Percentiles rank a stretch among this genome's conserved stretches.
Conservation (phyloP, 1,284 basidiomycete species). For the Trichosporon sp. region DNA sequence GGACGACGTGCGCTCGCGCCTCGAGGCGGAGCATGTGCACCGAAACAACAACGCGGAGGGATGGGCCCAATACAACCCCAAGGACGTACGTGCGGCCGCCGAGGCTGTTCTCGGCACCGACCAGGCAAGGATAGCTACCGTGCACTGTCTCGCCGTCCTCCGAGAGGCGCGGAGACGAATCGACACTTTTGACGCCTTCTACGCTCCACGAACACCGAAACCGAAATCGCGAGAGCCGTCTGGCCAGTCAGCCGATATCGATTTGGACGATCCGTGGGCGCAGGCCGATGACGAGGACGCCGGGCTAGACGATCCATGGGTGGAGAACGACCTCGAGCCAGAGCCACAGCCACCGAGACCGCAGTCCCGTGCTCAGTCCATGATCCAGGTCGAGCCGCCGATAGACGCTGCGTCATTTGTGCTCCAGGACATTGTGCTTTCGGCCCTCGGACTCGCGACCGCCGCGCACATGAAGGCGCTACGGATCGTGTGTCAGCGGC, state of each 20-base stretch:
- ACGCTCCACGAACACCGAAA: conserved; percentile 11
- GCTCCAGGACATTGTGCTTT: conserved; percentile 62
- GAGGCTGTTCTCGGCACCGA: conserved; percentile 23
- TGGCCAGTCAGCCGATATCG: conserved; percentile 45
- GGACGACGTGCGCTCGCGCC: conserved; percentile 28
- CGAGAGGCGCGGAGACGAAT: conserved; percentile 28
- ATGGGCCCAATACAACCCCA: conserved; percentile 15
- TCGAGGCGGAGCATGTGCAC: conserved; percentile 9
- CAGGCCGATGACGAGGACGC: conserved; percentile 52
- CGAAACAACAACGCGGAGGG: not conserved
- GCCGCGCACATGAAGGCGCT: conserved; percentile 65
- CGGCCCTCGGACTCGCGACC: conserved; percentile 69
- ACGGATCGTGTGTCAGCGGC: conserved; percentile 64
- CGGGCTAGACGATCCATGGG: conserved; percentile 42
- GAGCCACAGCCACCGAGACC: not conserved
- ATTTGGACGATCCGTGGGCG: conserved; percentile 73
- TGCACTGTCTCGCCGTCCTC: conserved; percentile 29
- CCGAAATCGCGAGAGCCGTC: conserved; percentile 1
- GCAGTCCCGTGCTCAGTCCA: not conserved
- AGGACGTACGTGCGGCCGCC: conserved; percentile 8
- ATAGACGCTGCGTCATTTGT: conserved; percentile 63
- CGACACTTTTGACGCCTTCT: conserved; percentile 32
- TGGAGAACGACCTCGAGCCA: conserved; percentile 25
- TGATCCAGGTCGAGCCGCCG: conserved; percentile 32
- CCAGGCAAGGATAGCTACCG: conserved; percentile 14